phyloP scores from a whole-genome alignment of 768 basidiomycete genomes.

The Ramaria rubella region DNA sequence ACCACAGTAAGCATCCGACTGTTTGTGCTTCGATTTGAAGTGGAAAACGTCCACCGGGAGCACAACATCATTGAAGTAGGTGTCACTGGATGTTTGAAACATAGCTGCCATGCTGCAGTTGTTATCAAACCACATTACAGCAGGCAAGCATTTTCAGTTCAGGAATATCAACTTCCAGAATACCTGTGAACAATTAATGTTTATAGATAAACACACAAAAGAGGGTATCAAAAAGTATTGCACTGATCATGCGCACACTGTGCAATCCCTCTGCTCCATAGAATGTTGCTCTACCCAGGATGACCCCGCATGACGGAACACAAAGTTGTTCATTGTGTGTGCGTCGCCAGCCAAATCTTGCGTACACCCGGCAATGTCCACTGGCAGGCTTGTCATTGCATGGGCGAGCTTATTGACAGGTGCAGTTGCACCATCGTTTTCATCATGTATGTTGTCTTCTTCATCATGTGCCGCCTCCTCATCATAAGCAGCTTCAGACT shows the following conservation, averaged over 20 bases:
- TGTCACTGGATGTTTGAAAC: constrained; percentile 12
- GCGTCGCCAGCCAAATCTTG: constrained; percentile 23
- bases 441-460: too few relatives aligned
- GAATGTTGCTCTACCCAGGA: constrained; percentile 25
- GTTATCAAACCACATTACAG: constrained; percentile 26
- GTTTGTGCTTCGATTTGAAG: constrained; percentile 19
- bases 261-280: constrained; percentile 28
- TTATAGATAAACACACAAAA: background rate
- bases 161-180: constrained; percentile 23
- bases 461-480: too few relatives aligned
- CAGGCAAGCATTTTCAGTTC: constrained; percentile 19
- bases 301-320: constrained; percentile 29
- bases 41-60: constrained; percentile 21
- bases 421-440: too few relatives aligned
- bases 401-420: constrained; percentile 20
- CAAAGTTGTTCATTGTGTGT: constrained; percentile 32
- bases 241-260: constrained; percentile 21
- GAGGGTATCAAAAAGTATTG: too few relatives aligned
- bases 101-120: constrained; percentile 19
- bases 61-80: constrained; percentile 8
- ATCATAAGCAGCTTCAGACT: too few relatives aligned
- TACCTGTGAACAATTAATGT: constrained; percentile 9
- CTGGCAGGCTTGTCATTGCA: constrained; percentile 2
- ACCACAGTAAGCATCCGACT: constrained; percentile 14
- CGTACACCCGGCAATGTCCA: constrained; percentile 20